phyloP scores from a whole-genome alignment of 768 basidiomycete genomes.

The Leucosporidium scottii region DNA sequence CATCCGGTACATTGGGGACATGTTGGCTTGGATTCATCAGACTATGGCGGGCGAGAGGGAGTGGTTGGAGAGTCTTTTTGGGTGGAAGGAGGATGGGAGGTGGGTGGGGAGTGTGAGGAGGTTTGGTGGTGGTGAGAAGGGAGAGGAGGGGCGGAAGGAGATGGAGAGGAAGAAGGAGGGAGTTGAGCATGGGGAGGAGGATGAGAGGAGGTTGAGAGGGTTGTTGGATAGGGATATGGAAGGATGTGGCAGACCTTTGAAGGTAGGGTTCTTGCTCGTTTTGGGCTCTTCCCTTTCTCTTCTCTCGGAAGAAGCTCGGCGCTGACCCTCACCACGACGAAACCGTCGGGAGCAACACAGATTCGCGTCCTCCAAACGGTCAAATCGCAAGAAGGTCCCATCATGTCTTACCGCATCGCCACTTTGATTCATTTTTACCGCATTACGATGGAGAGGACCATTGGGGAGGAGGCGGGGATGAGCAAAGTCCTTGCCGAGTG shows the following conservation, averaged over 20 bases:
- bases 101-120: constrained; percentile 55
- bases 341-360: constrained; percentile 50
- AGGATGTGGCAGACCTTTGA: constrained; percentile 80
- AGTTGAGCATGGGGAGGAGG: constrained; percentile 42
- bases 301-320: background rate
- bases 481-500: constrained; percentile 74
- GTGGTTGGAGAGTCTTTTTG: constrained; percentile 82
- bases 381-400: constrained; percentile 84
- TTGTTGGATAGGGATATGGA: constrained; percentile 74
- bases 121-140: background rate
- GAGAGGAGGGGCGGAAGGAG: constrained; percentile 43
- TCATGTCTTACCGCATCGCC: constrained; percentile 83
- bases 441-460: constrained; percentile 83
- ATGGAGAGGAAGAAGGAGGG: constrained; percentile 54
- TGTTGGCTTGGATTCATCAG: constrained; percentile 98
- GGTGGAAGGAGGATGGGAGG: constrained; percentile 56
- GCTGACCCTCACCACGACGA: background rate
- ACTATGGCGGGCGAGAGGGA: constrained; percentile 90
- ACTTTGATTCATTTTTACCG: constrained; percentile 93
- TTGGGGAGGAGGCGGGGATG: constrained; percentile 73
- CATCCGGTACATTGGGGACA: constrained; percentile 90
- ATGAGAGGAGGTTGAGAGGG: constrained; percentile 64
- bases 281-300: background rate
- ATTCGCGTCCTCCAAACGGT: constrained; percentile 88
- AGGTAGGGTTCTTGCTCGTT: no score